Base-by-base conservation (phyloP, 2,329 filamentous ascomycete genomes). In the Fusarium caatingaense region DNA sequence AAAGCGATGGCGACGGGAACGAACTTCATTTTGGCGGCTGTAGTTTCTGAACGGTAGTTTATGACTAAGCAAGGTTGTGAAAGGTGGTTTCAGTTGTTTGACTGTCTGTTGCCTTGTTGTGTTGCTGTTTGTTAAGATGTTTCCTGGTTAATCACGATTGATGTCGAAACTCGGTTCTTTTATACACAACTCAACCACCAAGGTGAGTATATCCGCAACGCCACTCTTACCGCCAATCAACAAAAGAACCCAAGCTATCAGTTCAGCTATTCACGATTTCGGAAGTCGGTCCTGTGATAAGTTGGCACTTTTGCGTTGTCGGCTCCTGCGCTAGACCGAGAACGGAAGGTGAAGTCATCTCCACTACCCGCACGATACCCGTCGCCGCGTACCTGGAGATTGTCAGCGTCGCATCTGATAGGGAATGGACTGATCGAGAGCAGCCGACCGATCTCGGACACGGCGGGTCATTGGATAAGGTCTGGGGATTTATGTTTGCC, bases 11-110 rank as follows among this genome's bases (percentile, higher is more conserved):
- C 53, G 6, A 69, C 4, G 2, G 48, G 20, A 11, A 56, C 18
- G 28, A 66, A 54, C 45, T 61, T 69, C 65, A 69, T 69, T n/a
- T 32, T 66, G 9, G 25, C 61, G 30, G 20, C n/a, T 32, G 18
- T 0, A 15, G 3, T 25, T 18, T n/a, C 4, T 23, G 2, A 2
- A 1, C 7, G 5, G 0, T 6, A 7, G 16, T 28, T 42, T 1
- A 15, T 23, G 1, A 3, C 8, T 45, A 8, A 20, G 18, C 13
- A 2, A 4, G 9, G 1, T 4, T 37, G 2, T 18, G 32, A 6
- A 11, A 37, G 16, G 9, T 18, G 6, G 5, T 11, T 18, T 1
- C 5, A 4, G 9, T n/a, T 2, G 0, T 0, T 11, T n/a, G 1
- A 18, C 6, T 7, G 34, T 37, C 34, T n/a, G 9, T 37, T n/a